Conservation (phyloP, 495 filamentous ascomycete genomes). For the Penicillium manginii region DNA sequence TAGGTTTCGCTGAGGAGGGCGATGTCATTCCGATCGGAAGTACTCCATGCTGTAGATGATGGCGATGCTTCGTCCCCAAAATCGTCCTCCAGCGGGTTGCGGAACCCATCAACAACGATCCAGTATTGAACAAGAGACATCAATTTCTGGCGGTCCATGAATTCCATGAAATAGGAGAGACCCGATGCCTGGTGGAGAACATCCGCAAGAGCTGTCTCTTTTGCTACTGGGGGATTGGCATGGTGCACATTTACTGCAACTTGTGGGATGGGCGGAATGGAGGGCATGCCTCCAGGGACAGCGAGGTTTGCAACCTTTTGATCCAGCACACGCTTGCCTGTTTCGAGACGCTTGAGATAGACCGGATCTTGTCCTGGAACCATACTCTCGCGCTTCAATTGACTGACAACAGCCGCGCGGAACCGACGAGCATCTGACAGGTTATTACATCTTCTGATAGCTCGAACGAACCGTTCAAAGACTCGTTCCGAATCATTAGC, state of each 20-base stretch:
- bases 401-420: constrained; percentile 88
- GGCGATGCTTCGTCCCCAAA: constrained; percentile 68
- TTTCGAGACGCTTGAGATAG: constrained; percentile 86
- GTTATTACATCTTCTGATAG: constrained; percentile 85
- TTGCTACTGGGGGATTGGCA: constrained; percentile 55
- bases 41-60: constrained; percentile 71
- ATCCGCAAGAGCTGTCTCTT: constrained; percentile 76
- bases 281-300: constrained; percentile 52
- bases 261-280: constrained; percentile 40
- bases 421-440: constrained; percentile 93
- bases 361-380: constrained; percentile 79
- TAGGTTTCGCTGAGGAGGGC: constrained; percentile 90
- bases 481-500: constrained; percentile 81
- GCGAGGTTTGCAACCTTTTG: constrained; percentile 84
- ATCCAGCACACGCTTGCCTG: constrained; percentile 87
- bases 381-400: constrained; percentile 82
- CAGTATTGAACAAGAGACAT: constrained; percentile 96
- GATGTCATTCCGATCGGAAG: constrained; percentile 84
- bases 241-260: constrained; percentile 41
- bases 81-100: constrained; percentile 95
- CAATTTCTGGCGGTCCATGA: constrained; percentile 89
- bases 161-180: constrained; percentile 98
- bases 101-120: constrained; percentile 96
- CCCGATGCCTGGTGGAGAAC: constrained; percentile 86
- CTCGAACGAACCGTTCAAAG: constrained; percentile 92